A percentile compares a stretch with the other conserved stretches of the same genome.
phyloP scores from a whole-genome alignment of 805 yeast species.

The Yamadazyma laniorum region DNA sequence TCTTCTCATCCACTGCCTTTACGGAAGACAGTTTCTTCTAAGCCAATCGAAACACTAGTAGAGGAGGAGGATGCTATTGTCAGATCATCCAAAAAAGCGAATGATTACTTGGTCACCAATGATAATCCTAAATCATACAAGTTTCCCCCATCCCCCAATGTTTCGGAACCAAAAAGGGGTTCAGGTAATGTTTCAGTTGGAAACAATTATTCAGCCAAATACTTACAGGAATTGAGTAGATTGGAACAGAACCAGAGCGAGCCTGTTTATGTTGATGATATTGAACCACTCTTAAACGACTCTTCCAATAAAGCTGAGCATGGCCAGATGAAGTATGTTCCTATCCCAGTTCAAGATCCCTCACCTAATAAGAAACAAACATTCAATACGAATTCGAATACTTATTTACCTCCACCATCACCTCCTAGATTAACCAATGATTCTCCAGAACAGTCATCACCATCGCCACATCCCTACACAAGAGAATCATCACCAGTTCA shows the following conservation, averaged over 20 bases:
- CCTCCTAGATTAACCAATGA: slow-evolving; percentile 31
- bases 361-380: slow-evolving; percentile 9
- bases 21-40: slow-evolving; percentile 5
- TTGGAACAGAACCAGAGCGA: slow-evolving; percentile 3
- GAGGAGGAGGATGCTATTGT: slow-evolving; percentile 9
- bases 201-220: slow-evolving; percentile 41
- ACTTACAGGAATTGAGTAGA: slow-evolving; percentile 32
- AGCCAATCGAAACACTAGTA: slow-evolving; percentile 9
- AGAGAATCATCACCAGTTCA: slow-evolving; percentile 32
- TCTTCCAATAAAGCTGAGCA: neutral
- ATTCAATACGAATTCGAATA: slow-evolving; percentile 9
- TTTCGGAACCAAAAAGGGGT: neutral
- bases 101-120: slow-evolving; percentile 50
- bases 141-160: slow-evolving; percentile 49
- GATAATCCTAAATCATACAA: slow-evolving; percentile 49
- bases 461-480: slow-evolving; percentile 32
- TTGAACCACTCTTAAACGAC: slow-evolving; percentile 25
- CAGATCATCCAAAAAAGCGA: slow-evolving; percentile 9
- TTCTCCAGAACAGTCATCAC: slow-evolving; percentile 26
- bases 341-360: slow-evolving; percentile 43
- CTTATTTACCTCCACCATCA: slow-evolving; percentile 37
- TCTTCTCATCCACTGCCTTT: slow-evolving; percentile 6
- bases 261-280: slow-evolving; percentile 30
- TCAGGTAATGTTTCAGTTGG: slow-evolving; percentile 11
- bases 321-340: slow-evolving; percentile 28